Evolutionary conservation across 2,329 filamentous ascomycete species (phyloP).

Genomic region (Neonectria coccinea): DNA sequence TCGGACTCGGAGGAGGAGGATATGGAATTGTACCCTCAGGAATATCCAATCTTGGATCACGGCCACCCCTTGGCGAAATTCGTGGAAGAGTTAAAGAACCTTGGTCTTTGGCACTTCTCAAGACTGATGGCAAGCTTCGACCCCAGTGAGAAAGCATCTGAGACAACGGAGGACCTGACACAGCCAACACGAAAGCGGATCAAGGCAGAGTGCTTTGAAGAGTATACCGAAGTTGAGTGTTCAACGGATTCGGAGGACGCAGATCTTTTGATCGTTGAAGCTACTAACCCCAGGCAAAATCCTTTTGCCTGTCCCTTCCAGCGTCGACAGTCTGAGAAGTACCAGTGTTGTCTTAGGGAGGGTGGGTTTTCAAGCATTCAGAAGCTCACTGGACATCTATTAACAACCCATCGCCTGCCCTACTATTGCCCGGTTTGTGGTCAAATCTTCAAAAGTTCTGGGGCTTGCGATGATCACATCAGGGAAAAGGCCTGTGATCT

Average conservation of each 20-base stretch:
- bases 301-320: slow-evolving; percentile 5
- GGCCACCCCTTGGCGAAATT: not conserved
- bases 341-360: not conserved
- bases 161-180: not conserved
- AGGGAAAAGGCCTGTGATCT: not conserved
- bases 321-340: not conserved
- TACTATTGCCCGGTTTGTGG: slow-evolving; percentile 11
- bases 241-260: not conserved
- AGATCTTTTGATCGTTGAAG: not conserved
- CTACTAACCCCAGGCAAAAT: too few relatives aligned
- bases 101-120: not conserved
- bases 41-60: not conserved
- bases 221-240: not conserved
- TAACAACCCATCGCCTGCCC: not conserved
- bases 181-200: not conserved
- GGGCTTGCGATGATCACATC: slow-evolving; percentile 9
- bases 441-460: not conserved
- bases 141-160: not conserved
- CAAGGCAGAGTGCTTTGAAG: not conserved
- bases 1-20: not conserved
- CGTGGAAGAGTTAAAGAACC: not conserved
- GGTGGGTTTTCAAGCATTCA: slow-evolving; percentile 7
- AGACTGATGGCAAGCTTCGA: not conserved
- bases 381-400: not conserved
- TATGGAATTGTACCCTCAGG: not conserved